Base-by-base conservation (phyloP, 208 protist genomes). In the Trypanosoma caninum region DNA sequence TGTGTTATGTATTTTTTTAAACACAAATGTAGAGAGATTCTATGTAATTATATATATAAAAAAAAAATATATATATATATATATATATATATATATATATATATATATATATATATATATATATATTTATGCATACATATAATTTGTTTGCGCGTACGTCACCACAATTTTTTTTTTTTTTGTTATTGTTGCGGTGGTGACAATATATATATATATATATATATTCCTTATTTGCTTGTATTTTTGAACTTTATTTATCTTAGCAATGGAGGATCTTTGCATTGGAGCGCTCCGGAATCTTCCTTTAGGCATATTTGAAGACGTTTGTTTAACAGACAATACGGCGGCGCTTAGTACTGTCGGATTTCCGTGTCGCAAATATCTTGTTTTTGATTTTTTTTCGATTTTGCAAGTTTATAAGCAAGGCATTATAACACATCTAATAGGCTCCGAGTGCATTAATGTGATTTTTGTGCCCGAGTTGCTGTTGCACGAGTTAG, bases 331-430 rank as follows among this genome's bases (percentile, higher is more conserved):
- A 9, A 23, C 31, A 20, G 13, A 9, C 14, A n/a, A 8, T 6
- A 23, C 6, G 1, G 13, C 2, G 30, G 23, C 13, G 16, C 7
- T 0, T n/a, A 7, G 30, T 37, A 8, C 2, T 23, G 37, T 40
- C 8, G 38, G 31, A n/a, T 58, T 51, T 35, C 25, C 33, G 14
- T 41, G 30, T 22, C 0, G 16, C 4, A 34, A 55, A 23, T 37
- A 47, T 30, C 47, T 69, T 10, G 11, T 69, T 8, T 69, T 69
- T 33, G 63, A 69, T 20, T 27, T 69, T 22, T 42, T 31, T 7
- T 69, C 63, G 2, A 42, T 69, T 20, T n/a, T 69, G 1, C 41
- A 54, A 18, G 63, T 55, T 40, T 31, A 68, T 18, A 45, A 28
- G 22, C 54, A 34, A 11, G 45, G 44, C 14, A 42, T 57, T 42